phyloP scores from a whole-genome alignment of 2,329 filamentous ascomycete species.

The Fusarium subtropicale region DNA sequence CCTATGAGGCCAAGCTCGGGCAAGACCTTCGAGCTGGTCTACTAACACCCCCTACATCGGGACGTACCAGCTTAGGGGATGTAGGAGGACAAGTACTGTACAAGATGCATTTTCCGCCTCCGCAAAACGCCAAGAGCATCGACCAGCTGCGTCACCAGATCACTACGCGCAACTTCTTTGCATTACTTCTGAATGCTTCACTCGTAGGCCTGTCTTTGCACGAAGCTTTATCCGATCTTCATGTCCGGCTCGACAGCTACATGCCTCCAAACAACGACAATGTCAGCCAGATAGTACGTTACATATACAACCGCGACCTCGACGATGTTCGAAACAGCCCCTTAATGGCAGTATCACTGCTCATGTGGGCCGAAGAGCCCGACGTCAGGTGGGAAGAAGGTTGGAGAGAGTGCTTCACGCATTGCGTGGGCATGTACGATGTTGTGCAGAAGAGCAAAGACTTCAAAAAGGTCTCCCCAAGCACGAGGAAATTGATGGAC shows the following conservation, averaged over 20 bases:
- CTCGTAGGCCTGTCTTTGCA: constrained; percentile 73
- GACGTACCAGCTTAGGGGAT: constrained; percentile 51
- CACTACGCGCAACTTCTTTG: constrained; percentile 76
- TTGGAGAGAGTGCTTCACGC: constrained; percentile 75
- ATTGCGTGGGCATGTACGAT: constrained; percentile 73
- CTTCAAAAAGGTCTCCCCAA: constrained; percentile 68
- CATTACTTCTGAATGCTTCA: constrained; percentile 71
- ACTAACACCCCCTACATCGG: constrained; percentile 55
- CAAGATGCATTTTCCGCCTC: constrained; percentile 72
- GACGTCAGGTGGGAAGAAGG: constrained; percentile 73
- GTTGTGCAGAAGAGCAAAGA: constrained; percentile 65
- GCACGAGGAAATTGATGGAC: constrained; percentile 72
- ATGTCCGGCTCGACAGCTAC: constrained; percentile 68
- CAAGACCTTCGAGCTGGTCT: constrained; percentile 25
- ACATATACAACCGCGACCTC: constrained; percentile 68
- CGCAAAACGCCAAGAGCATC: constrained; percentile 59
- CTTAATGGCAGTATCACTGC: constrained; percentile 68
- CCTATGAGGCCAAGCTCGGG: constrained; percentile 52
- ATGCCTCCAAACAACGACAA: constrained; percentile 68
- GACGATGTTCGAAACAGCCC: constrained; percentile 73
- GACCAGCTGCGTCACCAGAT: constrained; percentile 69
- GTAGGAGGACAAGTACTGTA: constrained; percentile 68
- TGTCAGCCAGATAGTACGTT: constrained; percentile 69
- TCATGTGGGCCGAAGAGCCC: constrained; percentile 74
- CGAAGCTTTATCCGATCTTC: constrained; percentile 72